phyloP scores from a whole-genome alignment of 345 rosid species.

The Arabidopsis thaliana region DNA sequence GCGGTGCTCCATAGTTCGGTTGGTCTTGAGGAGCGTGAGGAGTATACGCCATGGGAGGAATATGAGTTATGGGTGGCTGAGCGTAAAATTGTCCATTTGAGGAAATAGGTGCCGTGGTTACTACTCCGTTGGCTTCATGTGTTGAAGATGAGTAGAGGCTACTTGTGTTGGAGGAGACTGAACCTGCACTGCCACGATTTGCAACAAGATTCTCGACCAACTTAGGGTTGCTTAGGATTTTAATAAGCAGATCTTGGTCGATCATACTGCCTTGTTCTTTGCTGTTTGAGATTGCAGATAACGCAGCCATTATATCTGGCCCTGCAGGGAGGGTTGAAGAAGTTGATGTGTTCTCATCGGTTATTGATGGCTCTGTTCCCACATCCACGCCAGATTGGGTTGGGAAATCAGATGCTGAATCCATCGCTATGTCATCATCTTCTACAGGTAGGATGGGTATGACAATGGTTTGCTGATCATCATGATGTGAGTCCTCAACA shows the following conservation, averaged over 20 bases:
- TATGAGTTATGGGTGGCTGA: conserved; percentile 47
- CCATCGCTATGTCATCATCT: conserved; percentile 72
- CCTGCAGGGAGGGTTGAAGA: conserved; percentile 51
- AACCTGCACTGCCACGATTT: conserved; percentile 52
- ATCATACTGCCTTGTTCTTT: conserved; percentile 68
- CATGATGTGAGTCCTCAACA: conserved; percentile 46
- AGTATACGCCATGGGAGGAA: conserved; percentile 45
- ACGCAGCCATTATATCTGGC: conserved; percentile 67
- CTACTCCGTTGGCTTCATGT: conserved; percentile 51
- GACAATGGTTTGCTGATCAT: conserved; percentile 55
- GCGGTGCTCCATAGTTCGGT: conserved; percentile 52
- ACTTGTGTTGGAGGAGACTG: conserved; percentile 50
- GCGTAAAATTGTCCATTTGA: conserved; percentile 59
- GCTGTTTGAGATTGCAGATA: conserved; percentile 67
- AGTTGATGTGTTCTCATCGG: conserved; percentile 48
- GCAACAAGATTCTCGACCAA: conserved; percentile 73
- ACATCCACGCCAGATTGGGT: conserved; percentile 24
- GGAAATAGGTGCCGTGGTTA: conserved; percentile 45
- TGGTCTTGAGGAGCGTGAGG: conserved; percentile 49
- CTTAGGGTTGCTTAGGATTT: conserved; percentile 80
- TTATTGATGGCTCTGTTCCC: conserved; percentile 30
- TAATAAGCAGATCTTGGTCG: conserved; percentile 78
- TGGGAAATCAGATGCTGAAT: conserved; percentile 49
- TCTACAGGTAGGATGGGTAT: conserved; percentile 84
- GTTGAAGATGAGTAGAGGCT: conserved; percentile 42